phyloP scores from a whole-genome alignment of 163 green algal species.

The Coccomyxa subellipsoidea region DNA sequence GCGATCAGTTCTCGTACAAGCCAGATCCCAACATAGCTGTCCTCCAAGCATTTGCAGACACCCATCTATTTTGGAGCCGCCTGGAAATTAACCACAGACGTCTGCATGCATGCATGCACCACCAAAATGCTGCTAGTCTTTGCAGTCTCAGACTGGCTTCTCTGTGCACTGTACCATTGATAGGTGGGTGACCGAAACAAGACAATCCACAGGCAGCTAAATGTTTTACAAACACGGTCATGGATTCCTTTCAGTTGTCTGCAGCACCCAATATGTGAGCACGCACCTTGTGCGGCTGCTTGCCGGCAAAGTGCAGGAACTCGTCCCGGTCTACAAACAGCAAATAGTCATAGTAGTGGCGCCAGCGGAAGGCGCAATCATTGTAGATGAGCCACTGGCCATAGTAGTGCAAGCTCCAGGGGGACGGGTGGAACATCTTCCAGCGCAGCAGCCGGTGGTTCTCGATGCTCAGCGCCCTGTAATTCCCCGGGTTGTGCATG shows the following conservation, averaged over 20 bases:
- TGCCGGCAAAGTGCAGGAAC: not conserved
- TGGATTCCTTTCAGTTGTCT: too few species aligned
- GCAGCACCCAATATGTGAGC: too few species aligned
- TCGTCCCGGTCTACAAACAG: constrained; percentile 5
- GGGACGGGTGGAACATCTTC: not conserved
- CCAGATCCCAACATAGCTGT: too few species aligned
- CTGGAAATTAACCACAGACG: too few species aligned
- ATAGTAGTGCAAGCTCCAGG: constrained; percentile 2
- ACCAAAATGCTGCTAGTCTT: too few species aligned
- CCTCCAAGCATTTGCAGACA: too few species aligned
- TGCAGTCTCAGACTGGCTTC: too few species aligned
- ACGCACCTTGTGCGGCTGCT: not conserved
- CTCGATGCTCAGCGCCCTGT: constrained; percentile 4
- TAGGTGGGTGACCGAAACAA: too few species aligned
- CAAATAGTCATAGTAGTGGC: not conserved
- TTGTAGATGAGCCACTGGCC: constrained; percentile 10
- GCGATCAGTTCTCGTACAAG: too few species aligned
- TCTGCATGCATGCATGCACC: too few species aligned
- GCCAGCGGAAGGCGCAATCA: constrained; percentile 1
- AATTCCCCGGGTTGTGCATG: not conserved
- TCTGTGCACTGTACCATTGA: too few species aligned
- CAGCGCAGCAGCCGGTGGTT: constrained; percentile 1
- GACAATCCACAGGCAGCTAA: not conserved
- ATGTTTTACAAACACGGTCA: not conserved
- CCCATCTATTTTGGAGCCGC: too few species aligned